Evolutionary conservation across 2,329 filamentous ascomycete species (phyloP).

Genomic region (Teratosphaeria pseudoeucalypti): DNA sequence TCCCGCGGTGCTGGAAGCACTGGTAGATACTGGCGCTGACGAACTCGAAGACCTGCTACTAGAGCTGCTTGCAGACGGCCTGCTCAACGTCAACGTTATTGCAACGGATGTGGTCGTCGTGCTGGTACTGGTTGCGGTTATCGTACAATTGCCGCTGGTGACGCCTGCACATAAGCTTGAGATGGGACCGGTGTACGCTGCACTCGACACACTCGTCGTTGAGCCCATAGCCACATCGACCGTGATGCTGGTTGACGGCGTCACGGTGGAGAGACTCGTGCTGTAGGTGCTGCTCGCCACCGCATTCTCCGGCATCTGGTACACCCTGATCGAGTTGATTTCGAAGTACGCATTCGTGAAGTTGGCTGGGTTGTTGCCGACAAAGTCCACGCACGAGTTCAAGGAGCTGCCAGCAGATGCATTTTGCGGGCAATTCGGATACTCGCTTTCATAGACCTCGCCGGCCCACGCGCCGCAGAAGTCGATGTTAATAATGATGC

Average conservation of each 20-base stretch:
- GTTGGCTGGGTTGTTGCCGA: conserved; percentile 22
- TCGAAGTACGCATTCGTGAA: conserved; percentile 31
- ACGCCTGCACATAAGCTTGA: conserved; percentile 2
- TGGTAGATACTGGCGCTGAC: not conserved
- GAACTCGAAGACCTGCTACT: not conserved
- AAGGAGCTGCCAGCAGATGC: conserved; percentile 7
- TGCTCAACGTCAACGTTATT: not conserved
- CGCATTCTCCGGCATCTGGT: conserved; percentile 22
- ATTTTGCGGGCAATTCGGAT: conserved; percentile 20
- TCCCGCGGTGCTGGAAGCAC: not conserved
- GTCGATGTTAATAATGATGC: conserved; percentile 30
- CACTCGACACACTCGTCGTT: conserved; percentile 9
- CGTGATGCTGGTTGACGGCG: conserved; percentile 11
- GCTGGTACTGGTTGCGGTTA: not conserved
- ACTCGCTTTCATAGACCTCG: conserved; percentile 18
- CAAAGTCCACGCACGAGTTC: conserved; percentile 23
- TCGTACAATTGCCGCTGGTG: conserved; percentile 3
- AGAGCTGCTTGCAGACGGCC: too few species aligned
- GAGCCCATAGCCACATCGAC: conserved; percentile 19
- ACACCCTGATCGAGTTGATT: conserved; percentile 32
- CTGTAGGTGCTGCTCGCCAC: conserved; percentile 16
- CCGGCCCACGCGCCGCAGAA: conserved; percentile 32
- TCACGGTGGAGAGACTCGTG: conserved; percentile 16
- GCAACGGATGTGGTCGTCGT: not conserved
- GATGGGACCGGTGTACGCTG: conserved; percentile 19